Conservation (phyloP, 192 early-diverging fungal genomes). For the Gaertneriomyces sp. region DNA sequence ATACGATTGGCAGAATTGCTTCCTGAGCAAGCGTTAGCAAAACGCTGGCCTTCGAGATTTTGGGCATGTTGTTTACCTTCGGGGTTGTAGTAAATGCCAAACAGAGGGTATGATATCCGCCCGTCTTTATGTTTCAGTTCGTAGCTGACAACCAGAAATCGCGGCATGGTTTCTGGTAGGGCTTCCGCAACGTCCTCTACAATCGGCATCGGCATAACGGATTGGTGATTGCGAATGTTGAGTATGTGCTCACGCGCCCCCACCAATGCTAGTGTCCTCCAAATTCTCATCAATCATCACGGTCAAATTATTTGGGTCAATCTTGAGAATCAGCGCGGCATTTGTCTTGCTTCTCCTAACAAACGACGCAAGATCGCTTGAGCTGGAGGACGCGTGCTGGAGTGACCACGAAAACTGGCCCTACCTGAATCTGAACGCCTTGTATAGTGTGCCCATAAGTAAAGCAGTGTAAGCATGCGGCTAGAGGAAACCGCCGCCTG, state of each 20-base stretch:
- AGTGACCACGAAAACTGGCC: too few species aligned
- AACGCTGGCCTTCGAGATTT: not conserved
- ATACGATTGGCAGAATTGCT: constrained; percentile 32
- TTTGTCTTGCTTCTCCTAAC: constrained; percentile 35
- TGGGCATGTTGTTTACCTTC: constrained; percentile 1
- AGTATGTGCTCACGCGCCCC: not conserved
- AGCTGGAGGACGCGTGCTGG: too few species aligned
- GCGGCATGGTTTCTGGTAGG: constrained; percentile 43
- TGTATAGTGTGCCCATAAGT: not conserved
- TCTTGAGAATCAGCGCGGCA: constrained; percentile 34
- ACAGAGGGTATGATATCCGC: constrained; percentile 69
- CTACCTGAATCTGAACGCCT: constrained; percentile 17
- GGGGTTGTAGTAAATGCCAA: constrained; percentile 50
- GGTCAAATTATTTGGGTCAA: constrained; percentile 25
- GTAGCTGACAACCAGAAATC: constrained; percentile 39
- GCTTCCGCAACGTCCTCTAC: constrained; percentile 30
- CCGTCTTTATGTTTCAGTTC: constrained; percentile 51
- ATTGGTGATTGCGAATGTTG: too few species aligned
- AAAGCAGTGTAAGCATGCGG: not conserved
- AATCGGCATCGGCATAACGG: not conserved
- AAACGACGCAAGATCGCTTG: not conserved
- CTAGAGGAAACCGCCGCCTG: too few species aligned
- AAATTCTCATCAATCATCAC: constrained; percentile 31
- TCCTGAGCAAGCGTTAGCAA: not conserved
- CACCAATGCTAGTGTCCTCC: constrained; percentile 19